Base-by-base conservation (phyloP, 2,329 filamentous ascomycete species). In the Fusarium sp. region DNA sequence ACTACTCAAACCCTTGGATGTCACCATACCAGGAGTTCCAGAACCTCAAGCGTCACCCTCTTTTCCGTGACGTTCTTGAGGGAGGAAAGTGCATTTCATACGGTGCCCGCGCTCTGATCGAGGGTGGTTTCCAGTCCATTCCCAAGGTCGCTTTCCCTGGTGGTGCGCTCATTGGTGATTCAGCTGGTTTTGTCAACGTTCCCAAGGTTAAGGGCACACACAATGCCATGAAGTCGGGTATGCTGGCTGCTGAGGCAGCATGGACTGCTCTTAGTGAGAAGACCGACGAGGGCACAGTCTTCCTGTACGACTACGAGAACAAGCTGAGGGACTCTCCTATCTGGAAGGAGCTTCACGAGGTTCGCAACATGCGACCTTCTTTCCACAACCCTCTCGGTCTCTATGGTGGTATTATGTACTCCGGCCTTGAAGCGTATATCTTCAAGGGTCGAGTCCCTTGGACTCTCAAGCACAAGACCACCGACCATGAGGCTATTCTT, bases 201-300 rank as follows among this genome's bases (percentile, higher is more conserved):
- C 96, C 96, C 70, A 99, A 99, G 84, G 93, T 99, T 81, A 99
- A 99, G 84, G 96, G 96, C 61, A 98, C 95, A 0, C 96, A 99
- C 81, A 98, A 96, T 49, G 94, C 96, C 55, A 98, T 99, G 93
- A 93, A 94, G 77, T 97, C 93, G 3, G 96, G 95, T 66, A 98
- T 99, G 92, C 86, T 99, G 53, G 96, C 96, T 8, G 96, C 95
- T 43, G 93, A 98, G 82, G 93, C 96, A 30, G 89, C 95, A 4
- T 98, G 90, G 86, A 86, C 87, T 27, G 96, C 96, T 4, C 84
- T 99, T 27, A 77, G 77, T 59, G 78, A 82, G 77, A 75, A 82
- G 78, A 73, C 72, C 49, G 85, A 89, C 69, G 82, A 86, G 13
- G 91, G 90, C 50, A 91, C 93, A 6, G 88, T 98, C 42, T 98